Evolutionary conservation across 352 stramenopile species (phyloP).

Genomic region (Phytophthora pisi): DNA sequence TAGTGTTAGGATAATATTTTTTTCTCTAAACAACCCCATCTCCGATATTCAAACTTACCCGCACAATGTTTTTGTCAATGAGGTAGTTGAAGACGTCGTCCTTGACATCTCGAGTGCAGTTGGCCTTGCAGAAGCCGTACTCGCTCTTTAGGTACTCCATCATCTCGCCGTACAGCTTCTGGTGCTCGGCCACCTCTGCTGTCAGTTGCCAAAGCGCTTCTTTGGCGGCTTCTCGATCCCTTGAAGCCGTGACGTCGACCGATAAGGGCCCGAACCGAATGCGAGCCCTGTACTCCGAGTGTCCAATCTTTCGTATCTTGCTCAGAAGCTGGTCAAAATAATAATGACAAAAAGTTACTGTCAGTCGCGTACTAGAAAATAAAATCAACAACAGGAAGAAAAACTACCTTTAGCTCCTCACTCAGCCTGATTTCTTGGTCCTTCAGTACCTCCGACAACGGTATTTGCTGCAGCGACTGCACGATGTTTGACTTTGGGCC

Average conservation of each 20-base stretch:
- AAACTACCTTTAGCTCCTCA: not conserved
- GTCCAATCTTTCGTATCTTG: not conserved
- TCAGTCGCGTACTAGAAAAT: not conserved
- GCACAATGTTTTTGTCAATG: not conserved
- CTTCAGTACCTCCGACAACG: not conserved
- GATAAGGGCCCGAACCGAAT: not conserved
- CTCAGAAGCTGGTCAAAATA: not conserved
- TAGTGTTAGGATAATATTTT: not conserved
- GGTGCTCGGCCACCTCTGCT: not conserved
- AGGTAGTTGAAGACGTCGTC: not conserved
- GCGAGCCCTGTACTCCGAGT: not conserved
- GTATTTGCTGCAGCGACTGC: not conserved
- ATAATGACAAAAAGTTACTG: not conserved
- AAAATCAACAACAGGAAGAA: not conserved
- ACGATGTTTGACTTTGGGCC: not conserved
- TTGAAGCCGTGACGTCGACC: not conserved
- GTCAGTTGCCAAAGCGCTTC: not conserved
- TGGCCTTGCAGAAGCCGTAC: not conserved
- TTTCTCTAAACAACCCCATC: not conserved
- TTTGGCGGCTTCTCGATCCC: not conserved
- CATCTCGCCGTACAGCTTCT: not conserved
- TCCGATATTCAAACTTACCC: not conserved
- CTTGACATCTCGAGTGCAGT: not conserved
- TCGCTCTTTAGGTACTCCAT: not conserved
- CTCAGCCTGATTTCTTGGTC: not conserved